Evolutionary conservation across 2,329 filamentous ascomycete species (phyloP), one percentile per base, ranked within the genome.

Genomic region (Fusarium sp.): DNA sequence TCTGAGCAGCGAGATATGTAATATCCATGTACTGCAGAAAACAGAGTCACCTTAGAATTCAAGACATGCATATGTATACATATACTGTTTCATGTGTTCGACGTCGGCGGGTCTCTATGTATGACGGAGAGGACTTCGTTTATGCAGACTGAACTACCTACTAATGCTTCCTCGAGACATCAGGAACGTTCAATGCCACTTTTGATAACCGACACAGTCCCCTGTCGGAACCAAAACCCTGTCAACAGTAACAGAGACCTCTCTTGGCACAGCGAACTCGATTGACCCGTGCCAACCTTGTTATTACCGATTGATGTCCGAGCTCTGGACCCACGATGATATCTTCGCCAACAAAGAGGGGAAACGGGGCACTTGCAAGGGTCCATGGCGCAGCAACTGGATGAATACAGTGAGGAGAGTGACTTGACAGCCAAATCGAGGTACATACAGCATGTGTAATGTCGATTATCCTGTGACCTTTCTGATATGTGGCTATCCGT

Each of bases 401-500:
- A 52, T 46, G 23, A 35, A 53, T 49, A 56, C 33, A 45, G 26
- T 20, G 48, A 37, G 64, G 44, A 41, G 27, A 50, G 48, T 35
- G 37, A 40, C 60, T 57, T 56, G 35, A 49, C 44, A 54, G 60
- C 44, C 33, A 53, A 63, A 57, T 66, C 63, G 33, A 57, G 45
- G 45, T 46, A 48, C 61, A 50, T 30, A 30, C 30, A 30, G 52
- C 38, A 37, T 52, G 41, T 37, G 49, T 65, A 38, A 56, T 53
- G 40, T 60, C 30, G 48, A 67, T 52, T 52, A 54, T 52, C 70
- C 61, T 64, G 70, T 73, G 70, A 73, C 70, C 67, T 58, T 41
- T 33, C 54, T 32, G 37, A 57, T 55, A 73, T 73, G 70, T 73
- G 70, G 70, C 62, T 73, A 73, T 50, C 70, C 67, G 70, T 60